phyloP scores from a whole-genome alignment of 352 stramenopile genomes.

The Phytophthora crassamura region DNA sequence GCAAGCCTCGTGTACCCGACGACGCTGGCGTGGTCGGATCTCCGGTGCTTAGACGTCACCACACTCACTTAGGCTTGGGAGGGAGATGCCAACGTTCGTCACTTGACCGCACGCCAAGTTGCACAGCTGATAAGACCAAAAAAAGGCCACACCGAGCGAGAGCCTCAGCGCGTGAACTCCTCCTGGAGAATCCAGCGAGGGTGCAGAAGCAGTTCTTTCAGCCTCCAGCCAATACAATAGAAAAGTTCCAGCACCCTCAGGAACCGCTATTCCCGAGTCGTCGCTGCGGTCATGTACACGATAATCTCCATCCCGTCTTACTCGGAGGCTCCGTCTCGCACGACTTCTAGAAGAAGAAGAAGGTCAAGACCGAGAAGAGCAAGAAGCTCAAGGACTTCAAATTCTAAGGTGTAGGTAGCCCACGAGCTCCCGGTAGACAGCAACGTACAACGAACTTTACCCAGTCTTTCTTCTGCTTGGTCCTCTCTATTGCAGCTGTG shows the following conservation, averaged over 20 bases:
- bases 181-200: background rate
- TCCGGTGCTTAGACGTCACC: constrained; percentile 27
- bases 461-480: constrained; percentile 8
- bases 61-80: constrained; percentile 13
- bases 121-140: too few species aligned
- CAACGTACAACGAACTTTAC: constrained; percentile 22
- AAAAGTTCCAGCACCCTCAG: constrained; percentile 3
- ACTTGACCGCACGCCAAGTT: too few species aligned
- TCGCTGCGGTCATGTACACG: constrained; percentile 25
- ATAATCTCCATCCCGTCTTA: constrained; percentile 28
- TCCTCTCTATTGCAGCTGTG: constrained; percentile 1
- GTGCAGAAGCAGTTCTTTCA: background rate
- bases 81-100: background rate
- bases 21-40: constrained; percentile 38
- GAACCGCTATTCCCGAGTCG: constrained; percentile 20
- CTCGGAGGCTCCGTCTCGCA: constrained; percentile 24
- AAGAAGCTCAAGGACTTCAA: constrained; percentile 90
- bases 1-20: constrained; percentile 38
- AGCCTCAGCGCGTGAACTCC: too few species aligned
- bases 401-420: constrained; percentile 61
- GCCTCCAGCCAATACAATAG: background rate
- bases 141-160: background rate
- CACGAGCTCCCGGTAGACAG: constrained; percentile 34
- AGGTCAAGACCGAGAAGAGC: constrained; percentile 75
- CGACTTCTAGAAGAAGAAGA: constrained; percentile 74